phyloP scores from a whole-genome alignment of 163 green algal species.

The Volvox carteri region DNA sequence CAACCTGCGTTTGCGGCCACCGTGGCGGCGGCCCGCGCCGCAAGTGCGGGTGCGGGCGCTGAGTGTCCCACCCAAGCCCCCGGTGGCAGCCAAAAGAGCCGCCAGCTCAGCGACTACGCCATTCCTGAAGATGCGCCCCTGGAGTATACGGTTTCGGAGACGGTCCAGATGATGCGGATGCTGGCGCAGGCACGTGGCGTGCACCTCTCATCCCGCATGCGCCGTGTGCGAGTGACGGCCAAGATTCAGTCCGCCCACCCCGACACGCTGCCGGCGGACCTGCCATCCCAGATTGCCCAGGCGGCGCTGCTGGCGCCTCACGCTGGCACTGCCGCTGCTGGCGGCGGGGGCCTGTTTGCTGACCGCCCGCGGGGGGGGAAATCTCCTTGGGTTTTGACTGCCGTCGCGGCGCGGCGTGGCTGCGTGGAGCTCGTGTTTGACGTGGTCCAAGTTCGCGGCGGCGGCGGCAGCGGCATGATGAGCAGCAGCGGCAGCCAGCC shows the following conservation, averaged over 20 bases:
- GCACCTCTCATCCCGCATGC: conserved; percentile 50
- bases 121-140: conserved; percentile 38
- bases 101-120: conserved; percentile 27
- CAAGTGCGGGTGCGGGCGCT: neutral
- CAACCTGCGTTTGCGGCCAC: neutral
- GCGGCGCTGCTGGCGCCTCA: neutral
- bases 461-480: neutral
- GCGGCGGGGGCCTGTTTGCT: neutral
- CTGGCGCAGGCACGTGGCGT: conserved; percentile 29
- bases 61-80: neutral
- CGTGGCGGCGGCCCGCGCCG: neutral
- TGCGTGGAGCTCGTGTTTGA: conserved; percentile 56
- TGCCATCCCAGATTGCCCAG: conserved; percentile 14
- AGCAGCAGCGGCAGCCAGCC: conserved; percentile 14
- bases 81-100: conserved; percentile 17
- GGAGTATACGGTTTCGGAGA: conserved; percentile 40
- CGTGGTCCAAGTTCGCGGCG: conserved; percentile 1
- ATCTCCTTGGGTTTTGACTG: conserved; percentile 35
- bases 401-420: conserved; percentile 22
- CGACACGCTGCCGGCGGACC: conserved; percentile 11
- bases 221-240: conserved; percentile 46
- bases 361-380: neutral
- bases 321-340: neutral
- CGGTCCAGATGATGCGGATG: conserved; percentile 45
- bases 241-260: conserved; percentile 54